Evolutionary conservation across 1,284 basidiomycete species (phyloP).

Genomic region (Cutaneotrichosporon cavernicola): DNA sequence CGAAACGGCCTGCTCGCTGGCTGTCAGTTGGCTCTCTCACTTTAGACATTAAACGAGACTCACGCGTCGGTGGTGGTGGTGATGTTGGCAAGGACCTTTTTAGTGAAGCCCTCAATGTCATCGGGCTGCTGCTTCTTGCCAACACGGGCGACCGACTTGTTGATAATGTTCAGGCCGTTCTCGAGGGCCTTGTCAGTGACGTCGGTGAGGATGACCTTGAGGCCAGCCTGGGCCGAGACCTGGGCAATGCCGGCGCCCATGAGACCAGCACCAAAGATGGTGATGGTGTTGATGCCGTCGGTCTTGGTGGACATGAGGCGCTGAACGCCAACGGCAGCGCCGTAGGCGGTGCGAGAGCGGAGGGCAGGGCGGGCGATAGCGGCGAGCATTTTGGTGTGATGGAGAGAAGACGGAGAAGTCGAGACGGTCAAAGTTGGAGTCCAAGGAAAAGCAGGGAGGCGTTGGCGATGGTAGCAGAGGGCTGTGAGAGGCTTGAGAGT

Average conservation of each 20-base stretch:
- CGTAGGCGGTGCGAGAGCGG: conserved; percentile 12
- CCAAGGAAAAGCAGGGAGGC: background rate
- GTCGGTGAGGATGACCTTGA: conserved; percentile 54
- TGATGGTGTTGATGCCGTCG: conserved; percentile 45
- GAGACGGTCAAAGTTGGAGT: background rate
- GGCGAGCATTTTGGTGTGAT: conserved; percentile 18
- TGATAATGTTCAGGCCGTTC: conserved; percentile 59
- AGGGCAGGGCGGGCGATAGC: conserved; percentile 20
- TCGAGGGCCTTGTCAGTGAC: conserved; percentile 53
- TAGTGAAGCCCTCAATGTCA: conserved; percentile 51
- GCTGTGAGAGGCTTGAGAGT: background rate
- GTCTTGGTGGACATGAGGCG: conserved; percentile 18
- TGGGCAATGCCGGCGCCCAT: conserved; percentile 60
- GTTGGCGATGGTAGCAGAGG: no score
- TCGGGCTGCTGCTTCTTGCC: conserved; percentile 57
- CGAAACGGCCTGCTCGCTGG: conserved; percentile 54
- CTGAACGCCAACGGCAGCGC: conserved; percentile 7
- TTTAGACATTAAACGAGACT: conserved; percentile 13
- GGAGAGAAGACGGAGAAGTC: background rate
- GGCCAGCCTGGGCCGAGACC: conserved; percentile 55
- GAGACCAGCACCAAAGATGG: conserved; percentile 56
- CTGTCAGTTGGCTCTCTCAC: background rate
- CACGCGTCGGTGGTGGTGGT: conserved; percentile 57
- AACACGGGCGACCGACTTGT: conserved; percentile 58
- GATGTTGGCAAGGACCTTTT: conserved; percentile 55